Conservation (phyloP, 495 filamentous ascomycete species). For the Xylaria flabelliformis region DNA sequence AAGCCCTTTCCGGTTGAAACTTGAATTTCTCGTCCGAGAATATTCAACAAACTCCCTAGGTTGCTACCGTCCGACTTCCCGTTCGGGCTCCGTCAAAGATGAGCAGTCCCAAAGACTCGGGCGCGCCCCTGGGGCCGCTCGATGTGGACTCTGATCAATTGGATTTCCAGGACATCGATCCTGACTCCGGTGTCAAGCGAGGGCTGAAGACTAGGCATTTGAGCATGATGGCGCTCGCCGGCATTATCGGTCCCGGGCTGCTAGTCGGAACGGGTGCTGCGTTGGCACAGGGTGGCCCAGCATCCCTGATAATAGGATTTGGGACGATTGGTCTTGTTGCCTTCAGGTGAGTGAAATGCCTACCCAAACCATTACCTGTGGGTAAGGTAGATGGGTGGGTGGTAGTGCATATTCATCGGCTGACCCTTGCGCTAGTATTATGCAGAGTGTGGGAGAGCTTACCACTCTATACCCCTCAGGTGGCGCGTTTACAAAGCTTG, state of each 20-base stretch:
- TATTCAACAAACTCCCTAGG: background rate
- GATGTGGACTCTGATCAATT: constrained; percentile 33
- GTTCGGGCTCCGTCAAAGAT: constrained; percentile 3
- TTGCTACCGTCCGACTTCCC: background rate
- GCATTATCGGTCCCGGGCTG: constrained; percentile 62
- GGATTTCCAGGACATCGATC: constrained; percentile 54
- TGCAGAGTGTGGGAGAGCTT: constrained; percentile 71
- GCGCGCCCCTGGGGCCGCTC: constrained; percentile 12
- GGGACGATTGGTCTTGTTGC: constrained; percentile 69
- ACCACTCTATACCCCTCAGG: constrained; percentile 74
- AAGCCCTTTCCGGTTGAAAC: background rate
- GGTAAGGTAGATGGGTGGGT: constrained; percentile 37
- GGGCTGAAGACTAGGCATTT: constrained; percentile 72
- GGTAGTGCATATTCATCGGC: constrained; percentile 24
- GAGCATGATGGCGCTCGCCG: constrained; percentile 72
- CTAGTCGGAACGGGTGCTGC: constrained; percentile 67
- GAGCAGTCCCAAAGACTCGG: constrained; percentile 2
- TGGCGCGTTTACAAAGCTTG: constrained; percentile 65
- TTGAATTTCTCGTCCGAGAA: background rate
- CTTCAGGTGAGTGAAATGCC: constrained; percentile 49
- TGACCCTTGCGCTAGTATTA: constrained; percentile 43
- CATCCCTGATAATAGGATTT: constrained; percentile 69
- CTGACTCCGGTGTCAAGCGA: constrained; percentile 56
- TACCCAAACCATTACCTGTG: constrained; percentile 23
- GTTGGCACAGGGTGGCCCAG: constrained; percentile 65